These are phyloP conservation scores for Prillingera fragicola DNA, from an alignment of 1,284 basidiomycete genomes.

Conservation along the genomic window DNA sequence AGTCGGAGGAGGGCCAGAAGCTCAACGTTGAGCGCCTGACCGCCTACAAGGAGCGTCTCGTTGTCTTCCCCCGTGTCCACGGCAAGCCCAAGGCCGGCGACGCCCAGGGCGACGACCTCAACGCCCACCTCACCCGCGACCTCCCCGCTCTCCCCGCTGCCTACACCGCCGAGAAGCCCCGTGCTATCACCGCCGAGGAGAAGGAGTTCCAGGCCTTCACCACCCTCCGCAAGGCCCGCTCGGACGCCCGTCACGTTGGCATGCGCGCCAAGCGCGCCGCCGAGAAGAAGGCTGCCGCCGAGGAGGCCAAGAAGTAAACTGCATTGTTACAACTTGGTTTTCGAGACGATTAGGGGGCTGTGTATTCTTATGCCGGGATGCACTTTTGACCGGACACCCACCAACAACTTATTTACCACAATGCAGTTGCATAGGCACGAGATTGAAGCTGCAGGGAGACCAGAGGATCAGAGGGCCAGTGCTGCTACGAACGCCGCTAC, in stretches of 20 bases:
- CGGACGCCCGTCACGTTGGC: slow-evolving; percentile 80
- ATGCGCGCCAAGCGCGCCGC: slow-evolving; percentile 63
- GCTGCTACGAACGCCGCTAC: too few relatives aligned
- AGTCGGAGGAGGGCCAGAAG: slow-evolving; percentile 95
- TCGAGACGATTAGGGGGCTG: slow-evolving; percentile 13
- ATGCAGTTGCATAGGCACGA: too few relatives aligned
- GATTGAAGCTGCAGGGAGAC: too few relatives aligned
- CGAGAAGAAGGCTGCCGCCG: slow-evolving; percentile 49
- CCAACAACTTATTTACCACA: neutral
- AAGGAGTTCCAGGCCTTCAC: slow-evolving; percentile 82
- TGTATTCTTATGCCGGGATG: slow-evolving; percentile 26
- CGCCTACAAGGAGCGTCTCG: slow-evolving; percentile 74
- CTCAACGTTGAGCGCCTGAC: slow-evolving; percentile 92
- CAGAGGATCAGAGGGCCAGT: too few relatives aligned
- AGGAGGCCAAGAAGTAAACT: slow-evolving; percentile 36
- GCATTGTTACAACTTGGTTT: slow-evolving; percentile 15
- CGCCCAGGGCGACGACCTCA: slow-evolving; percentile 82
- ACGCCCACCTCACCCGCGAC: slow-evolving; percentile 68
- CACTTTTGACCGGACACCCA: slow-evolving; percentile 21
- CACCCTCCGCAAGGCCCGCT: slow-evolving; percentile 81
- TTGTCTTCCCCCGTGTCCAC: slow-evolving; percentile 92
- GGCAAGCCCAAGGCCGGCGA: slow-evolving; percentile 95
- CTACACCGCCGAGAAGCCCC: slow-evolving; percentile 73
- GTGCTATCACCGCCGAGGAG: slow-evolving; percentile 90
- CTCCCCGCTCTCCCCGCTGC: slow-evolving; percentile 64